Evolutionary conservation across 2,329 filamentous ascomycete species (phyloP), one percentile per base, ranked within the genome.

Genomic region (Pseudogymnoascus sp.): DNA sequence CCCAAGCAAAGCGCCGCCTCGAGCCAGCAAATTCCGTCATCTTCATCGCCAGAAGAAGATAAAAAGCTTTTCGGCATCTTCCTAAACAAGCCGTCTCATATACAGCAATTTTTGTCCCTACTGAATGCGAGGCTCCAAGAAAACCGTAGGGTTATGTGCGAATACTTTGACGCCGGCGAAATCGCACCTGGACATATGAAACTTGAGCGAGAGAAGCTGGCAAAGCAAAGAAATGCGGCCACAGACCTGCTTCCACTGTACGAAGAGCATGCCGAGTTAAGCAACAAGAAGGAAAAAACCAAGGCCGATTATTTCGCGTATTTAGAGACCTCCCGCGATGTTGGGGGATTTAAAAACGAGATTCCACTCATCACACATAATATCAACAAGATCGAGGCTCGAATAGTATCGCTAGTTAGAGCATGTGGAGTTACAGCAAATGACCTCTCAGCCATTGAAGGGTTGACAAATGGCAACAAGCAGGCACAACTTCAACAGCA

Each of bases 21-120:
- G 2, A 68, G 64, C 23, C 69, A 71, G 47, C 64, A 65, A 40
- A 66, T 65, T 18, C 66, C 69, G 14, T 63, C 62, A 26, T 68
- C 67, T 12, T 67, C 66, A 29, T 59, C 69, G 3, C 60, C 62
- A 26, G 12, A 45, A 2, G 69, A 72, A 45, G 72, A 73, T n/a
- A 70, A 69, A 51, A 69, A 65, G 34, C 23, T 73, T 12, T 67
- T 71, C 3, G 62, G 45, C 5, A 23, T 66, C 1, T 73, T 66
- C 60, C 39, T 74, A 7, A 66, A 66, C 14, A 61, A 69, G 10
- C 66, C 69, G 36, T 63, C 60, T 1, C 39, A 64, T 11, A 61
- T 74, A 29, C 31, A 37, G 7, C 61, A 67, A 16, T 71, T 71
- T 62, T 39, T 39, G 59, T 39, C 62, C 2, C 34, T 69, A 8